Conservation (phyloP, 228 moss, liverwort and hornwort genomes). For the Sphagnum magellanicum region DNA sequence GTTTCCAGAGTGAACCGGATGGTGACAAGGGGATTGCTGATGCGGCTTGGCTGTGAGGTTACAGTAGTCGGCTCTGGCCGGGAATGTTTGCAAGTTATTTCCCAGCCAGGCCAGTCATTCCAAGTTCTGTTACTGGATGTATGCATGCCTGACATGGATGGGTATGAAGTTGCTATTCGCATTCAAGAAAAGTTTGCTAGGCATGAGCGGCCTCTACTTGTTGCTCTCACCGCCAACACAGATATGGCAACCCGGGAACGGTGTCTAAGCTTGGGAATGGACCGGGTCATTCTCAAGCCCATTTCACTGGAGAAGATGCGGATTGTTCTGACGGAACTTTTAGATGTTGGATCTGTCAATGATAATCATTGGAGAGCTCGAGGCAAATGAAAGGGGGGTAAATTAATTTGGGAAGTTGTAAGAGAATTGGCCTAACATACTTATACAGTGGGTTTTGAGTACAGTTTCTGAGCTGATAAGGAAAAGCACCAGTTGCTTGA, state of each 20-base stretch:
- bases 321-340: constrained; percentile 45
- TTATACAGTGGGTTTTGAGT: no score
- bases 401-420: no score
- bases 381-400: neutral
- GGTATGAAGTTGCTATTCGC: constrained; percentile 64
- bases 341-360: constrained; percentile 47
- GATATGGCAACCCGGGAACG: constrained; percentile 39
- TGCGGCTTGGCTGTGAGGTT: constrained; percentile 94
- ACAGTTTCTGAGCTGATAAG: no score
- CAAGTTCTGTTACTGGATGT: constrained; percentile 87
- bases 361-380: constrained; percentile 33
- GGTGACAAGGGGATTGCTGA: constrained; percentile 94
- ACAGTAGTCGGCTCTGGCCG: constrained; percentile 95
- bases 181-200: constrained; percentile 63
- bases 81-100: constrained; percentile 79
- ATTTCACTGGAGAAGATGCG: constrained; percentile 73
- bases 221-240: constrained; percentile 62
- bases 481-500: no score
- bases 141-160: constrained; percentile 94
- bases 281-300: constrained; percentile 59
- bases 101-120: constrained; percentile 76
- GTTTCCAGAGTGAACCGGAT: constrained; percentile 81
- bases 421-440: no score
- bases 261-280: constrained; percentile 61
- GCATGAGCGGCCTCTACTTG: constrained; percentile 60